A percentile compares a stretch with the other conserved stretches of the same genome.
phyloP scores from a whole-genome alignment of 2,329 filamentous ascomycete species.

The Penicillium sp. region DNA sequence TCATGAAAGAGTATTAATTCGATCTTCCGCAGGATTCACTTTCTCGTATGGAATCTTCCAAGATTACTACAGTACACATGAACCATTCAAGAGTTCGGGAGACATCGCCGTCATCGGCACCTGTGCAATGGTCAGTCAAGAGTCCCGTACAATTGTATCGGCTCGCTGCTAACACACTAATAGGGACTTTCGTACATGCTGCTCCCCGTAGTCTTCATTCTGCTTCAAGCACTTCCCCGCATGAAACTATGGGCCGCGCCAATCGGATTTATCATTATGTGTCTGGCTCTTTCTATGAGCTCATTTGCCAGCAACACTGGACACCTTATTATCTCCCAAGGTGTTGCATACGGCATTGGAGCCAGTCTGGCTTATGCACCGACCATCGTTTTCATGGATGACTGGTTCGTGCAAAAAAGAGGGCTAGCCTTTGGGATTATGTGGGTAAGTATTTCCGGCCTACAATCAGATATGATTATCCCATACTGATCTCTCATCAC shows the following conservation, averaged over 20 bases:
- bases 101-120: conserved; percentile 60
- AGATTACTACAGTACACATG: conserved; percentile 60
- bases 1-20: background rate
- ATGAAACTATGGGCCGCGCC: conserved; percentile 16
- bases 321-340: conserved; percentile 23
- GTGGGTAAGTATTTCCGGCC: conserved; percentile 28
- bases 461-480: background rate
- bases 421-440: conserved; percentile 45
- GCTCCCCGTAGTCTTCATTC: conserved; percentile 17
- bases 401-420: conserved; percentile 49
- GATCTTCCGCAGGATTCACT: conserved; percentile 10
- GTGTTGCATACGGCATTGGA: conserved; percentile 37
- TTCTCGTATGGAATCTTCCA: conserved; percentile 54
- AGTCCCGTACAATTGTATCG: too few species aligned
- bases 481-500: conserved; percentile 16
- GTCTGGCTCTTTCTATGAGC: conserved; percentile 19
- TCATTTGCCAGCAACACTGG: conserved; percentile 21
- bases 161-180: background rate
- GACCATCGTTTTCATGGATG: conserved; percentile 46
- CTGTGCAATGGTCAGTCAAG: conserved; percentile 18
- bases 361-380: conserved; percentile 48
- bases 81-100: conserved; percentile 50
- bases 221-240: conserved; percentile 18
- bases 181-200: conserved; percentile 21
- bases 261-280: conserved; percentile 22